These are phyloP conservation scores for Paramecium tetraurelia DNA, from an alignment of 73 alveolate genomes.

Conservation along the genomic window DNA sequence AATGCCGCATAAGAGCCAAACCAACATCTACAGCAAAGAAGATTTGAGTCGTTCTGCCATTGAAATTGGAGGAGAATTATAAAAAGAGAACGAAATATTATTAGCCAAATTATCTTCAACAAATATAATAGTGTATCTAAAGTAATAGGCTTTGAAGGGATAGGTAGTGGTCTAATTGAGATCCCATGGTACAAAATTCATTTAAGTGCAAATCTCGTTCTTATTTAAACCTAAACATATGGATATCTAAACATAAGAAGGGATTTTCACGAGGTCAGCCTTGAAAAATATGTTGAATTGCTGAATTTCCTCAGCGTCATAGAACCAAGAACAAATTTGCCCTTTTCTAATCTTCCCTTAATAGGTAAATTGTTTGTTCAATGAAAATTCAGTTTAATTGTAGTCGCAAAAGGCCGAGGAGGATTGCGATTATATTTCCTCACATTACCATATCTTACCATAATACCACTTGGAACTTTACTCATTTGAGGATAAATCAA, in stretches of 20 bases:
- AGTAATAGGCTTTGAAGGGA: neutral
- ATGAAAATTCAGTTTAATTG: neutral
- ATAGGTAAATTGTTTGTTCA: neutral
- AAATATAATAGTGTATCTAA: neutral
- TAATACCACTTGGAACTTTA: neutral
- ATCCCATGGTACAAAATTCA: neutral
- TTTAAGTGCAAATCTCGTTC: neutral
- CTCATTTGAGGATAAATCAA: neutral
- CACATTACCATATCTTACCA: neutral
- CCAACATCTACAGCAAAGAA: neutral
- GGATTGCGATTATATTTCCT: neutral
- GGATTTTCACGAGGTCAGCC: neutral
- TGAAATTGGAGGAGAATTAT: neutral
- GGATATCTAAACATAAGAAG: neutral
- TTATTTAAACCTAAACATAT: neutral
- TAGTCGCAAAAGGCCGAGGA: neutral
- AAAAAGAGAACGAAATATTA: neutral
- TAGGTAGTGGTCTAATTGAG: neutral
- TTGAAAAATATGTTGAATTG: neutral
- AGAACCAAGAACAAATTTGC: conserved; percentile 17
- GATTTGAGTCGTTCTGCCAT: neutral
- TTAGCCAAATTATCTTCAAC: neutral
- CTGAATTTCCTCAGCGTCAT: neutral
- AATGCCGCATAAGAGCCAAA: neutral
- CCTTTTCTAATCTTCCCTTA: neutral